These are phyloP conservation scores for Trichomonas gallinae DNA, from an alignment of 208 protist genomes.

Conservation along the genomic window DNA sequence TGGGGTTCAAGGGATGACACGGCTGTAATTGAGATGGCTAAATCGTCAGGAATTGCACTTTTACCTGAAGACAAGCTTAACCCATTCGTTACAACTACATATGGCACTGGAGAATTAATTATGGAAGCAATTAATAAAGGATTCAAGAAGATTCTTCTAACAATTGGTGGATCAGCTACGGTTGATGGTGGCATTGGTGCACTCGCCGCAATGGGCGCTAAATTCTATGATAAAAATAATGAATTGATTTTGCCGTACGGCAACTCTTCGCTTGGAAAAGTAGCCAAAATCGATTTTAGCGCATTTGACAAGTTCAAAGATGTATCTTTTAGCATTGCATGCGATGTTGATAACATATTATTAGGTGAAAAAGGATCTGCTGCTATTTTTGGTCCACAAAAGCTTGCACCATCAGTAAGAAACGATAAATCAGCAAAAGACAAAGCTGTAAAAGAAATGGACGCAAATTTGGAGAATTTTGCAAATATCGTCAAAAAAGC, in stretches of 20 bases:
- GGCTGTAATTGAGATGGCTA: conserved; percentile 23
- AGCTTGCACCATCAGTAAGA: not conserved
- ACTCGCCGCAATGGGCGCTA: not conserved
- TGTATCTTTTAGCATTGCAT: not conserved
- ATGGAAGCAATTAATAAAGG: not conserved
- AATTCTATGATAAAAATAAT: conserved; percentile 11
- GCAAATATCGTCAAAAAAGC: not conserved
- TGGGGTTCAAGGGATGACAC: not conserved
- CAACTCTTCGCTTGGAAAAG: not conserved
- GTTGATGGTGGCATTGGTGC: conserved; percentile 15
- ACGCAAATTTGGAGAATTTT: not conserved
- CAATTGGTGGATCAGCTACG: conserved; percentile 10
- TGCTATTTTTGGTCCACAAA: not conserved
- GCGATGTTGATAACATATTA: conserved; percentile 21
- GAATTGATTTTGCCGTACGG: not conserved
- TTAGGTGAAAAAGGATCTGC: not conserved
- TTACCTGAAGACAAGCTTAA: not conserved
- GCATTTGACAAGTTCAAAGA: not conserved
- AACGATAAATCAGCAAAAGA: not conserved
- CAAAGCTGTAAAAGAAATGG: not conserved
- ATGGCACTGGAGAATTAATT: conserved; percentile 22
- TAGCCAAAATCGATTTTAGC: not conserved
- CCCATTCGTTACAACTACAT: conserved; percentile 6
- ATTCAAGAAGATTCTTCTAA: conserved; percentile 3
- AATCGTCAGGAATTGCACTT: not conserved